Conservation (phyloP, 2,329 filamentous ascomycete species). For the Diplodia corticola region DNA sequence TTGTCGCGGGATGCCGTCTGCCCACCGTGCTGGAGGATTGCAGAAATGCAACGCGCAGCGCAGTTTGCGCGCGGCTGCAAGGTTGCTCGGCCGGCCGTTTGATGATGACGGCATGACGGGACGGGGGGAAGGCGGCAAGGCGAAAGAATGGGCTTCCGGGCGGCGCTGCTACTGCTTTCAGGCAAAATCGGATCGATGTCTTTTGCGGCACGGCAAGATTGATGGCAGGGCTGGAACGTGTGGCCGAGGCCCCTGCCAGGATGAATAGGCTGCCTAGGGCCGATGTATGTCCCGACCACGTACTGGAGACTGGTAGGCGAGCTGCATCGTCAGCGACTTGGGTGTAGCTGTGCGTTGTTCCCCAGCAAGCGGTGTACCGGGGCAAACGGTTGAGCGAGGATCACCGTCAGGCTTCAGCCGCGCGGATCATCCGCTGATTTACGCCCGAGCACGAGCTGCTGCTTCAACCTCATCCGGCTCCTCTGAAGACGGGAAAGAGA, state of each 20-base stretch:
- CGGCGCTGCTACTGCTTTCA: neutral
- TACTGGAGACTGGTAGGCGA: slow-evolving; percentile 11
- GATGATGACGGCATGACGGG: slow-evolving; percentile 5
- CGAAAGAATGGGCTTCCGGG: neutral
- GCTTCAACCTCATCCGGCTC: neutral
- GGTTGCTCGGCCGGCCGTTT: neutral
- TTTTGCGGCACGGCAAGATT: neutral
- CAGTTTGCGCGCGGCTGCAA: neutral
- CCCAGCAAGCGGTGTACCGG: neutral
- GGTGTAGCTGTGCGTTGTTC: neutral
- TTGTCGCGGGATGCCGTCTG: neutral
- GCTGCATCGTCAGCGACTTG: neutral
- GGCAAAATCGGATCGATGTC: neutral
- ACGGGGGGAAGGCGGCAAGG: neutral
- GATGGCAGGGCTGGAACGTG: neutral
- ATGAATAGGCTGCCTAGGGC: neutral
- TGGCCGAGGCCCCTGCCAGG: neutral
- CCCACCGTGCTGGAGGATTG: neutral
- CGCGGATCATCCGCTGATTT: slow-evolving; percentile 19
- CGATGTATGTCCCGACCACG: slow-evolving; percentile 3
- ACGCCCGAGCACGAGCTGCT: slow-evolving; percentile 1
- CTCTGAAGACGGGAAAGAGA: neutral
- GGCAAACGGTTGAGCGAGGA: slow-evolving; percentile 15
- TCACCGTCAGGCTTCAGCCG: slow-evolving; percentile 9
- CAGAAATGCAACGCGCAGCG: neutral